Base-by-base conservation (phyloP, 2,329 filamentous ascomycete species). In the Cladosporium sp. region DNA sequence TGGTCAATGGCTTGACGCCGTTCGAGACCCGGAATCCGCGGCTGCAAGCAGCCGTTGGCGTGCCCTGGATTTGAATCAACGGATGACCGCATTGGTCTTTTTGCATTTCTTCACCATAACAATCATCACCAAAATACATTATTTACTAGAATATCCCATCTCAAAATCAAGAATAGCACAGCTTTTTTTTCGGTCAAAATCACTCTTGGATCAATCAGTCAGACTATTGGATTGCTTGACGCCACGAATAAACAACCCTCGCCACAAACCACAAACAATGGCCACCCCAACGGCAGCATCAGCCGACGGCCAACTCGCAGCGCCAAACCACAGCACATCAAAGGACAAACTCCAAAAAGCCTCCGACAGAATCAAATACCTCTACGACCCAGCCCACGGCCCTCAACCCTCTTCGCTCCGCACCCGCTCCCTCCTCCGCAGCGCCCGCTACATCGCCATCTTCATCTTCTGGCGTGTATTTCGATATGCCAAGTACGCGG, bases 401-500 rank as follows among this genome's bases (percentile, higher is more conserved):
- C 65, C 64, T 36, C 66, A 69, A 55, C 70, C 73, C 17, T 63
- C 66, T 5, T 71, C 67, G 9, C 68, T 74, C 38, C 73, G 73
- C 57, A 76, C 75, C 0, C 71, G 75, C 60, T 69, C 73, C 12
- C 55, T 75, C 45, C 70, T 78, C 14, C 72, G 73, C 57, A 69
- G 68, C 17, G 50, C 71, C 1, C 74, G 74, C 52, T 77, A 75
- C 49, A 60, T 72, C 30, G 45, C 71, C 37, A 71, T 75, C 55
- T 77, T 77, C 65, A 50, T 73, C 11, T 77, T 77, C 66, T 78
- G 75, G 75, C 70, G 74, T 19, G 61, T 75, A 0, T 69, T 76
- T 0, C 69, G 75, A 2, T 77, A 76, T 52, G 75, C 74, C 20
- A 78, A 77, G 59, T 78, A 77, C 51, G 74, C 74, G 3, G 73